Conservation (phyloP, 345 rosid species). For the Nephelium lappaceum region DNA sequence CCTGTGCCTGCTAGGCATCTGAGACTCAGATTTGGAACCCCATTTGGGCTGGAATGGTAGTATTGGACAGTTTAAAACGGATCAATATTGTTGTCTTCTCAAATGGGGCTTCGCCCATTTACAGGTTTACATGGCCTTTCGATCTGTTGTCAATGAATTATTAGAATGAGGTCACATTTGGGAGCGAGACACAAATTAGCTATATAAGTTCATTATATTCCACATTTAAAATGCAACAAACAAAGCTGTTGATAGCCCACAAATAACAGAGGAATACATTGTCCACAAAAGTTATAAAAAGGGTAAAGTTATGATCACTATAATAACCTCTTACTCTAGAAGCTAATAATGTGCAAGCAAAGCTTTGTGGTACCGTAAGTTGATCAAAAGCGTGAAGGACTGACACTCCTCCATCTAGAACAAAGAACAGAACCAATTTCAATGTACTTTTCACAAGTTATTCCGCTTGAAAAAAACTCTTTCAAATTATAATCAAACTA, state of each 20-base stretch:
- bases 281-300: not conserved
- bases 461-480: not conserved
- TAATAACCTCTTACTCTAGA: not conserved
- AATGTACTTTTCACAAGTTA: not conserved
- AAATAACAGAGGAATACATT: too few relatives aligned
- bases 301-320: not conserved
- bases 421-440: not conserved
- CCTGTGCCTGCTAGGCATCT: not conserved
- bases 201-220: too few relatives aligned
- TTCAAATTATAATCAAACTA: not conserved
- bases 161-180: too few relatives aligned
- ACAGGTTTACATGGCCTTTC: too few relatives aligned
- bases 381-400: not conserved
- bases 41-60: not conserved
- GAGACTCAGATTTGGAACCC: too few relatives aligned
- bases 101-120: not conserved
- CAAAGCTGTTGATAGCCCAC: not conserved
- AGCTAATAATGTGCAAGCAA: too few relatives aligned
- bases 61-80: not conserved
- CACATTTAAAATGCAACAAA: not conserved
- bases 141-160: too few relatives aligned
- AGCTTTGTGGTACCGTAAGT: not conserved
- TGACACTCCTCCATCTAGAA: not conserved
- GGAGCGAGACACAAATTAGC: too few relatives aligned
- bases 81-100: not conserved